A percentile compares a stretch with the other conserved stretches of the same genome.
Conservation (phyloP, 306 rosid genomes). For the Astragalus glycyphyllos region DNA sequence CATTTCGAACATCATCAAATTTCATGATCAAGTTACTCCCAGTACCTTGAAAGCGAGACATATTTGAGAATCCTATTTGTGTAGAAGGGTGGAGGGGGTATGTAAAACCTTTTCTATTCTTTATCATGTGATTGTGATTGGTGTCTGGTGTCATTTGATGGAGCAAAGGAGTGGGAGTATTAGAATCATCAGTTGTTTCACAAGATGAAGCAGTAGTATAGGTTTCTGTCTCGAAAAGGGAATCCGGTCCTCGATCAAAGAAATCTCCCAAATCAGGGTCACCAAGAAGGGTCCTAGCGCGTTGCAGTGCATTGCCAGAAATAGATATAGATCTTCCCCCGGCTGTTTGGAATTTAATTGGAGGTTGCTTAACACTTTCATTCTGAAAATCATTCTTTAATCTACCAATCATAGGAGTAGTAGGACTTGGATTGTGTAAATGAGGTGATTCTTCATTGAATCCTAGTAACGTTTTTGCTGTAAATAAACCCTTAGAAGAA, state of each 20-base stretch:
- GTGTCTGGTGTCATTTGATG: conserved; percentile 27
- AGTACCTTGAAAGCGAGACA: conserved; percentile 46
- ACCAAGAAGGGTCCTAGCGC: conserved; percentile 88
- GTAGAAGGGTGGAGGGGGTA: conserved; percentile 54
- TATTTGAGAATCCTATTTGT: conserved; percentile 47
- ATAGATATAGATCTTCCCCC: conserved; percentile 89
- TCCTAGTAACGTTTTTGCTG: conserved; percentile 77
- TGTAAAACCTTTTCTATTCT: conserved; percentile 44
- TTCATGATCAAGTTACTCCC: conserved; percentile 70
- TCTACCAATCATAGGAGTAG: conserved; percentile 44
- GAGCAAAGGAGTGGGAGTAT: conserved; percentile 49
- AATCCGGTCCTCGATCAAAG: conserved; percentile 57
- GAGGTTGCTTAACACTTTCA: conserved; percentile 46
- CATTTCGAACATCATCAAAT: conserved; percentile 71
- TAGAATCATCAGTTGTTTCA: conserved; percentile 43
- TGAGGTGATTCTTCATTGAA: conserved; percentile 38
- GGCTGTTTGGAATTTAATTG: conserved; percentile 79
- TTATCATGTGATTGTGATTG: conserved; percentile 19
- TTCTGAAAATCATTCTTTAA: conserved; percentile 43
- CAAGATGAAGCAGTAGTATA: conserved; percentile 22
- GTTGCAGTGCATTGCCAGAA: conserved; percentile 75
- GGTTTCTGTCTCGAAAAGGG: conserved; percentile 29
- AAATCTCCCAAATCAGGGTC: conserved; percentile 81
- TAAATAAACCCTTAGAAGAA: conserved; percentile 64
- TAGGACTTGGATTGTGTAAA: conserved; percentile 39